These are phyloP conservation scores for Mrakia hoshinonis DNA, from an alignment of 768 basidiomycete species.

Conservation along the genomic window DNA sequence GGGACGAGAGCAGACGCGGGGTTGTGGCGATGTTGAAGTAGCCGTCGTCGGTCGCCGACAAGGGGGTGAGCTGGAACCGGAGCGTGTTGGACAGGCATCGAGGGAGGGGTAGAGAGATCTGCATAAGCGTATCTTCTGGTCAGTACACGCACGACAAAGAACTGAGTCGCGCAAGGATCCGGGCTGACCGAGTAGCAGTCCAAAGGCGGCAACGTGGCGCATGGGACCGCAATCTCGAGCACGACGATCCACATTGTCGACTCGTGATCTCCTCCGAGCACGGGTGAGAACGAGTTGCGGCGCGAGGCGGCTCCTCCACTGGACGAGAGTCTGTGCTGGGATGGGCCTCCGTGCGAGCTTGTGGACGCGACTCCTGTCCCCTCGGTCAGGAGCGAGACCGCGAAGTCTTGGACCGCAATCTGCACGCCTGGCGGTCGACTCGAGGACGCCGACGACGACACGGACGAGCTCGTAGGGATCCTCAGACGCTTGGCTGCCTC, in stretches of 20 bases:
- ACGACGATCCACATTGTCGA: constrained; percentile 1
- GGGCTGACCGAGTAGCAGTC: constrained; percentile 15
- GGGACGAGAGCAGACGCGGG: constrained; percentile 7
- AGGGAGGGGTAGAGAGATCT: constrained; percentile 22
- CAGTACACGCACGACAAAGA: background rate
- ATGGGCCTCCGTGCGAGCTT: background rate
- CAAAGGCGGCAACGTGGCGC: constrained; percentile 2
- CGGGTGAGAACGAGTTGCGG: background rate
- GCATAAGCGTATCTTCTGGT: background rate
- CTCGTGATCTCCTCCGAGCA: constrained; percentile 1
- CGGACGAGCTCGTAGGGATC: constrained; percentile 4
- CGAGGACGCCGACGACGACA: background rate
- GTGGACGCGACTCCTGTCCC: background rate
- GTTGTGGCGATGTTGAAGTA: constrained; percentile 17
- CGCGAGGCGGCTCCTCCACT: background rate
- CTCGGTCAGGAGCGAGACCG: constrained; percentile 20
- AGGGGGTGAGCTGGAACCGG: constrained; percentile 13
- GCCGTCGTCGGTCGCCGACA: background rate
- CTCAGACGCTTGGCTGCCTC: constrained; percentile 7
- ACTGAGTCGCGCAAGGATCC: background rate
- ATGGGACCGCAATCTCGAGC: constrained; percentile 14
- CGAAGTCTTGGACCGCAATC: constrained; percentile 22
- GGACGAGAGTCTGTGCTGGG: background rate
- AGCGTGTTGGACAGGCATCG: constrained; percentile 27
- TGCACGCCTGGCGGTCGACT: background rate